Base-by-base conservation (phyloP, 2,329 filamentous ascomycete species). In the Exophiala viscosa region DNA sequence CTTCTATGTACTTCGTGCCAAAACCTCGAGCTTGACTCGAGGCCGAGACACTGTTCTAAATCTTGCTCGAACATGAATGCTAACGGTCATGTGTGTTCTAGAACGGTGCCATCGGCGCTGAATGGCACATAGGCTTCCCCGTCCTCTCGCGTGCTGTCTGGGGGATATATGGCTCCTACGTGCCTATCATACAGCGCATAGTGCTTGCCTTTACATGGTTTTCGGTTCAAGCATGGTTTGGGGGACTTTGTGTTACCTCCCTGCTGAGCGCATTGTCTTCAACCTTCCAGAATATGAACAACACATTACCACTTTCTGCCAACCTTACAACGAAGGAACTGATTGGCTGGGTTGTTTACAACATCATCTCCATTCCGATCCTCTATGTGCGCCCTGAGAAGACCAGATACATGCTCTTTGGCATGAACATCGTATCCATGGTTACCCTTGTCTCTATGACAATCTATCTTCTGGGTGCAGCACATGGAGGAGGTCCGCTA, bases 111-210 rank as follows among this genome's bases (percentile, higher is more conserved):
- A n/a, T n/a, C n/a, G 74, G 74, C 2, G 68, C 70, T 13, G 69
- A 68, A 36, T 75, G 76, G 46, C 69, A 76, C 61, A 56, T 65
- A 34, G 66, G 66, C 2, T 71, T 70, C 40, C 68, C 68, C 1
- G 62, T 70, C 7, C 63, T 65, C 4, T 81, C 79, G 59, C 78
- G 91, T 51, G 44, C 45, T 18, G 63, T 67, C 32, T 95, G 95
- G 63, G 90, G 91, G n/a, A 87, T 95, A 50, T 96, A 56, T 54
- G 11, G 54, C 57, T 1, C 54, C 60, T 18, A 73, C 73, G 52
- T 72, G 73, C 38, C 61, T 72, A 9, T 69, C 68, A 2, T 60
- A 14, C 59, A 54, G 34, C 58, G 58, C 13, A 61, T 64, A 34
- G 55, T 64, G 20, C 58, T 48, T 7, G 60, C 60, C 3, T 48